Base-by-base conservation (phyloP, 202 grass and related monocot species). In the Bolboschoenoplectus hybrid region DNA sequence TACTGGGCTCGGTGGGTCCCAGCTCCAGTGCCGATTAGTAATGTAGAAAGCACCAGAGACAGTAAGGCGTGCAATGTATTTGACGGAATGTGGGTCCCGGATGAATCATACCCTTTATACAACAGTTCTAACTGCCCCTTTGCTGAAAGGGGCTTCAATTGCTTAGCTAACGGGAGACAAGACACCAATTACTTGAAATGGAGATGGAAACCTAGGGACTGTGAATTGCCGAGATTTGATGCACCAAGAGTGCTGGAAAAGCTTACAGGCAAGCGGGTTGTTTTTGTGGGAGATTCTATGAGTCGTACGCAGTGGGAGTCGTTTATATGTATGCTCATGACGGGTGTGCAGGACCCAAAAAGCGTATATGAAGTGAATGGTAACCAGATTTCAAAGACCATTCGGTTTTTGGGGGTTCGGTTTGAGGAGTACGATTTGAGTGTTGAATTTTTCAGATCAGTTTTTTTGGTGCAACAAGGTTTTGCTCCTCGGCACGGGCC, bases 241-340 rank as follows among this genome's bases (percentile, higher is more conserved):
- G 93, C 85, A 3, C 65, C 44, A 3, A 64, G 80, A 57, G 68
- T 88, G 43, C 68, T 98, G 74, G 86, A 95, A 61, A 90, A 89
- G 86, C 89, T 98, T 3, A 92, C 90, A 68, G 93, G 91, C 63
- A 98, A 98, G 85, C 85, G 90, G 70, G 90, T 98, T 47, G 91
- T 94, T 19, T 96, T 98, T 56, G 90, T 98, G 14, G 97, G 96
- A 68, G 96, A 96, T 32, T 98, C 97, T 0, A 98, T 98, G 97
- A 96, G 96, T 80, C 87, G 93, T 14, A 95, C 96, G 0, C 96
- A 95, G 74, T 98, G 96, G 96, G 96, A 98, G 43, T 98, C 96
- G 16, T 95, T 98, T 85, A 95, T 98, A 73, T 98, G 96, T 80
- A 92, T 98, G 96, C 91, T 98, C 36, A 92, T 96, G 93, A 89